Evolutionary conservation across 1,139 yeast species (phyloP), one percentile per base, ranked within the genome.

Genomic region (Ogataea hybrid): DNA sequence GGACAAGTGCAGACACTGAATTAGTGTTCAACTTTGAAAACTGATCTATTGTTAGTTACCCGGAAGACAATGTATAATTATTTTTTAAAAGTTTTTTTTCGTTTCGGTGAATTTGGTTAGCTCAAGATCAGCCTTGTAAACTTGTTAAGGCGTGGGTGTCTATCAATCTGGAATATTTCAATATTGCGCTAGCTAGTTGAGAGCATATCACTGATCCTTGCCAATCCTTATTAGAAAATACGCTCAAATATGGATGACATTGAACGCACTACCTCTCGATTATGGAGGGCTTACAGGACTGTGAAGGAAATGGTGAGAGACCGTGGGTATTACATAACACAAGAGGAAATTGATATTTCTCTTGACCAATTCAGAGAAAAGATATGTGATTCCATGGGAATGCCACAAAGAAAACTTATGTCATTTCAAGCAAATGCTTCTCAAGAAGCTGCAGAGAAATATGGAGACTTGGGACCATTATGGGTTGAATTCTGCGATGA

Each of bases 401-500:
- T 71, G 43, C 90, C 95, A 35, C 90, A 83, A 65, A 81, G 98
- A 65, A 85, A 84, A 58, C 73, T 83, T 67, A 85, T 92, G 96
- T 85, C 95, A 52, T 92, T 92, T 73, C 97, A 90, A 69, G 96
- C 98, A 4, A 80, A 79, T 48, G 97, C 98, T 38, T 81, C 90
- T 2, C 82, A 87, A 17, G 97, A 89, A 57, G 70, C 89, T 6
- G 69, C 81, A 38, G 92, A 80, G 46, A 87, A 88, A 63, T 90
- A 84, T 66, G 95, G 95, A 4, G 88, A 83, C 32, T 68, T 85
- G 68, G 98, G 98, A 3, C 75, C 95, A 5, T 70, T 94, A 50
- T 92, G 97, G 97, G 97, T 92, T 32, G 97, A 92, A 67, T 92
- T 92, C 63, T 90, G 97, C 67, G 97, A 90, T 59, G 98, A 92